Evolutionary conservation across 768 basidiomycete species (phyloP).

Genomic region (Calocera viscosa): DNA sequence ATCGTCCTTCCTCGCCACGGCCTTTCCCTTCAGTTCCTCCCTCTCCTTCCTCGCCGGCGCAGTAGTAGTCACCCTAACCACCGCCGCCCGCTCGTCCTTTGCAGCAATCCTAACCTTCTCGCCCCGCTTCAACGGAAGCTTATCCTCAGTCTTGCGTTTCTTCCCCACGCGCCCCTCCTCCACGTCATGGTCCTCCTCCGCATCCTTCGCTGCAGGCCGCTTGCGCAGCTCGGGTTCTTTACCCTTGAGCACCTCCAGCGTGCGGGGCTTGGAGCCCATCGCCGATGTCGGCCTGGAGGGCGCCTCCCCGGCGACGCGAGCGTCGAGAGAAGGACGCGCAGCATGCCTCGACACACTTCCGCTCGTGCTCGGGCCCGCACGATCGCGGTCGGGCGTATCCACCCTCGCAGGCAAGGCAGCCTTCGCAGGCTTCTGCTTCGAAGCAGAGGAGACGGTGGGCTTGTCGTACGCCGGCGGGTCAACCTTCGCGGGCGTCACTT

Average conservation of each 20-base stretch:
- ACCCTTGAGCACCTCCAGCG: not conserved
- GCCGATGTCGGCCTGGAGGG: too few species aligned
- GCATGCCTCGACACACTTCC: too few species aligned
- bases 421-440: not conserved
- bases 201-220: not conserved
- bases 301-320: too few species aligned
- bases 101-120: not conserved
- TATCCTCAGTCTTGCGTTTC: constrained; percentile 1
- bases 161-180: not conserved
- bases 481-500: not conserved
- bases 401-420: not conserved
- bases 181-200: not conserved
- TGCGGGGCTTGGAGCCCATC: not conserved
- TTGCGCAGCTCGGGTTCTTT: not conserved
- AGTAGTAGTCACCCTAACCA: not conserved
- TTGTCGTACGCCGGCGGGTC: not conserved
- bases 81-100: not conserved
- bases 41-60: not conserved
- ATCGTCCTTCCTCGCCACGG: not conserved
- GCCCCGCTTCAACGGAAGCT: not conserved
- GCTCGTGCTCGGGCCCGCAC: not conserved
- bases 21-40: not conserved
- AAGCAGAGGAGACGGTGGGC: not conserved
- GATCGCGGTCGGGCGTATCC: not conserved
- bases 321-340: too few species aligned